Conservation (phyloP, 768 basidiomycete species). For the Favolaschia claudopus region DNA sequence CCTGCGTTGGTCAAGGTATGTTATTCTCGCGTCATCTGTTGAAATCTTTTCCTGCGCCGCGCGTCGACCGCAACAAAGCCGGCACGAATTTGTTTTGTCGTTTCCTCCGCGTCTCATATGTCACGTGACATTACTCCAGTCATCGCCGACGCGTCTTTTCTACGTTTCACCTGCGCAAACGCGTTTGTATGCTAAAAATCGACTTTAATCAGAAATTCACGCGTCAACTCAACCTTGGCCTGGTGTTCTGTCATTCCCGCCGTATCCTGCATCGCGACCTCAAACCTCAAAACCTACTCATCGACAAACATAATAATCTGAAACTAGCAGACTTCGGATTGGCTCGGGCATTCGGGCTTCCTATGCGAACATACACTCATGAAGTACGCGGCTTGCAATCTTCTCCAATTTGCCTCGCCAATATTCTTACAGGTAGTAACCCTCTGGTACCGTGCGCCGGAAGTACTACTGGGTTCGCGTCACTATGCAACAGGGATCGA, state of each 20-base stretch:
- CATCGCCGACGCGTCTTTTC: constrained; percentile 9
- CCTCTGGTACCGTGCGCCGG: constrained; percentile 98
- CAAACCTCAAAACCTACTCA: constrained; percentile 95
- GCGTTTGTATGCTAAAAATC: constrained; percentile 31
- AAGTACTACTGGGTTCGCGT: constrained; percentile 93
- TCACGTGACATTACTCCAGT: constrained; percentile 19
- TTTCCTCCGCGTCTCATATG: constrained; percentile 7
- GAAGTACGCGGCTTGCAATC: constrained; percentile 63
- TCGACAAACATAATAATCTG: constrained; percentile 87
- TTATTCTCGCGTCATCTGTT: background rate
- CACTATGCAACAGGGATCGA: constrained; percentile 98
- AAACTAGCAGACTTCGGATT: constrained; percentile 98
- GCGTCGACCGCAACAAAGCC: constrained; percentile 13
- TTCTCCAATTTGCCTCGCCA: constrained; percentile 1
- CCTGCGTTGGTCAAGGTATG: constrained; percentile 83
- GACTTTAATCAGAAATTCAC: constrained; percentile 83
- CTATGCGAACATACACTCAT: constrained; percentile 98
- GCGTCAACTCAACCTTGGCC: constrained; percentile 88
- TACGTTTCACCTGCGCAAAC: constrained; percentile 35
- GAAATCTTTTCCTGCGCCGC: constrained; percentile 9
- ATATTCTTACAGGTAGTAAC: constrained; percentile 84
- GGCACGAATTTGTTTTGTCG: constrained; percentile 2
- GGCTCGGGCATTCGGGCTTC: constrained; percentile 97
- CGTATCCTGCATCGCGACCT: constrained; percentile 97
- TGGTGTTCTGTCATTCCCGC: constrained; percentile 94